These are phyloP conservation scores for Lepiota venenata DNA, from an alignment of 768 basidiomycete genomes.

Conservation along the genomic window DNA sequence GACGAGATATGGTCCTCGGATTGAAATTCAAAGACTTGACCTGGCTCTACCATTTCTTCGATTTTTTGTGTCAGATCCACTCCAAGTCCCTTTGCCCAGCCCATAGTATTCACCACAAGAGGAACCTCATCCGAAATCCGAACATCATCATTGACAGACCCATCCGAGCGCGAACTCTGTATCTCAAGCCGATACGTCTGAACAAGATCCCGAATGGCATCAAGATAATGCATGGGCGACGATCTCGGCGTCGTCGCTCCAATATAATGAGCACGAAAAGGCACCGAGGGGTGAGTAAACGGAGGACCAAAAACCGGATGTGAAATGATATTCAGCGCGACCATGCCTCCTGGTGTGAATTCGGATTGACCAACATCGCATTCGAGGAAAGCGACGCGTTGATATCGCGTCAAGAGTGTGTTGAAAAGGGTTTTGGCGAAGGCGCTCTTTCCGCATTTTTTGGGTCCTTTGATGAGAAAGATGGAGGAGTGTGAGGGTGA, in stretches of 20 bases:
- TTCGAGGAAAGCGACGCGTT: constrained; percentile 86
- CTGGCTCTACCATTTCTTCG: constrained; percentile 60
- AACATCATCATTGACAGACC: constrained; percentile 21
- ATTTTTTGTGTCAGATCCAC: constrained; percentile 73
- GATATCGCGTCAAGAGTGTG: constrained; percentile 61
- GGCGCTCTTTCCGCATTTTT: constrained; percentile 88
- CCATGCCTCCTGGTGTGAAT: constrained; percentile 84
- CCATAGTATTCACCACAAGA: constrained; percentile 93
- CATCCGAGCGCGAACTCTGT: constrained; percentile 37
- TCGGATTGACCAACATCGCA: constrained; percentile 94
- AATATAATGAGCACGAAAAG: constrained; percentile 75
- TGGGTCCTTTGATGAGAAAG: constrained; percentile 70
- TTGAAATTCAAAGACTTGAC: constrained; percentile 54
- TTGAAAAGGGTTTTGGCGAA: constrained; percentile 77
- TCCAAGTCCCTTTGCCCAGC: constrained; percentile 94
- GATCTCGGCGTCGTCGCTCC: constrained; percentile 77
- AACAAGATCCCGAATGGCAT: constrained; percentile 62
- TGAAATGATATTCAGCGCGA: constrained; percentile 73
- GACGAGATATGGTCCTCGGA: constrained; percentile 15
- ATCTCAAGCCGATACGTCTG: constrained; percentile 70
- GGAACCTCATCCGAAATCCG: constrained; percentile 64
- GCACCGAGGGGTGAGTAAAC: constrained; percentile 77
- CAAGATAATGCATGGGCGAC: constrained; percentile 73
- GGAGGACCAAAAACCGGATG: constrained; percentile 77
- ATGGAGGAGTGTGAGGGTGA: constrained; percentile 18